phyloP scores from a whole-genome alignment of 176 grass and related monocot species.

The Oryza nivara region DNA sequence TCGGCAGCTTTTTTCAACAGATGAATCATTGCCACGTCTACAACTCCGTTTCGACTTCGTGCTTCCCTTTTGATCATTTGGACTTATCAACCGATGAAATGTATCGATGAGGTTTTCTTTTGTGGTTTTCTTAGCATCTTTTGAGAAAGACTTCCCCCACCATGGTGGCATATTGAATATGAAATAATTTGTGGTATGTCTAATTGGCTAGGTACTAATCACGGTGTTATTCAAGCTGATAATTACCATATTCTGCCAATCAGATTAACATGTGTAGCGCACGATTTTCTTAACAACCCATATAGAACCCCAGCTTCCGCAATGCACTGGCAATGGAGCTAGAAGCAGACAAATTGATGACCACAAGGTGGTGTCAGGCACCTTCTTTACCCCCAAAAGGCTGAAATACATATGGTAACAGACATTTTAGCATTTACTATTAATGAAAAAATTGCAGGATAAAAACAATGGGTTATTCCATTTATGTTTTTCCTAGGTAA shows the following conservation, averaged over 20 bases:
- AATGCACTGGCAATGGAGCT: conserved; percentile 3
- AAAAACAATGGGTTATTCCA: not conserved
- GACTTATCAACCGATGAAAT: conserved; percentile 85
- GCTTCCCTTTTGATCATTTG: conserved; percentile 80
- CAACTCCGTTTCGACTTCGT: conserved; percentile 65
- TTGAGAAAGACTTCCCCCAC: conserved; percentile 89
- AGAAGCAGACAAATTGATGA: conserved; percentile 17
- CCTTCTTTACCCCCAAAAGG: conserved; percentile 29
- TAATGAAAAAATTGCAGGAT: not conserved
- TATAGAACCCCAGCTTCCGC: conserved; percentile 31
- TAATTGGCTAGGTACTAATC: conserved; percentile 16
- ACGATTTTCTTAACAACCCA: conserved; percentile 24
- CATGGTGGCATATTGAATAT: conserved; percentile 78
- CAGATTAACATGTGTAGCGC: conserved; percentile 24
- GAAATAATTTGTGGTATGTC: conserved; percentile 33
- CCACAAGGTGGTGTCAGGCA: conserved; percentile 16
- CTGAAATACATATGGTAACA: conserved; percentile 40
- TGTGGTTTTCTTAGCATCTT: conserved; percentile 89
- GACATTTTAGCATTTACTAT: not conserved
- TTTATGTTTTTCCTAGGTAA: not conserved
- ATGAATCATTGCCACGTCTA: conserved; percentile 52
- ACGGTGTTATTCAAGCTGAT: conserved; percentile 33
- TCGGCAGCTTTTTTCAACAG: conserved; percentile 72
- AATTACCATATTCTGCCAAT: conserved; percentile 47
- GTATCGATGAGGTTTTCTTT: conserved; percentile 95